phyloP scores from a whole-genome alignment of 495 filamentous ascomycete genomes.

The Coniosporium apollinis region DNA sequence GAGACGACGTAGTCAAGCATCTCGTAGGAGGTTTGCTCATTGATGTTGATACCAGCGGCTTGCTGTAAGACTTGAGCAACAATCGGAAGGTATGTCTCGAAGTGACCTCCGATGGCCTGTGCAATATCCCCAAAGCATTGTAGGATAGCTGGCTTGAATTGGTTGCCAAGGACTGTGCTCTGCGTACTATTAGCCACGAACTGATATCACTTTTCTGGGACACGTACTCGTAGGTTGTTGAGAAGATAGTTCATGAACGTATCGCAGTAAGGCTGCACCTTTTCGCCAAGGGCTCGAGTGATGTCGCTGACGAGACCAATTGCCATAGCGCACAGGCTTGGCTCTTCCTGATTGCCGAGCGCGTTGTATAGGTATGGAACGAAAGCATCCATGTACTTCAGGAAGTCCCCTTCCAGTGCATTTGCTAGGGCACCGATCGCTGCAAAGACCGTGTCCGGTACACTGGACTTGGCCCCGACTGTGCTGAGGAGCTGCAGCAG shows the following conservation, averaged over 20 bases:
- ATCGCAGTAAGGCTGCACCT: conserved; percentile 87
- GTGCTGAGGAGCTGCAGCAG: conserved; percentile 63
- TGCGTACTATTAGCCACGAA: conserved; percentile 22
- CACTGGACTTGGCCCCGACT: conserved; percentile 74
- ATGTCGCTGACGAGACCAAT: conserved; percentile 96
- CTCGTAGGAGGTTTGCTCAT: conserved; percentile 57
- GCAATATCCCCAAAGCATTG: conserved; percentile 98
- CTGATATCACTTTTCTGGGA: neutral
- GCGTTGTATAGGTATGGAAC: conserved; percentile 81
- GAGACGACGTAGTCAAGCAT: conserved; percentile 93
- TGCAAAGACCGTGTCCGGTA: conserved; percentile 85
- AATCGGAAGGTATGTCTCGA: conserved; percentile 79
- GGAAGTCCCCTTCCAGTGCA: conserved; percentile 78
- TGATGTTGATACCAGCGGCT: conserved; percentile 62
- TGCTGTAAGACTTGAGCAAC: conserved; percentile 90
- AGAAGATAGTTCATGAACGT: conserved; percentile 93
- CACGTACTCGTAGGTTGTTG: conserved; percentile 67
- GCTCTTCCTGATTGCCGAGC: conserved; percentile 87
- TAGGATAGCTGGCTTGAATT: conserved; percentile 94
- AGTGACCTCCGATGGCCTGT: conserved; percentile 80
- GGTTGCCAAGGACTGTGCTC: conserved; percentile 65
- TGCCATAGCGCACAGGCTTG: conserved; percentile 85
- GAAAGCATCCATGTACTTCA: conserved; percentile 94
- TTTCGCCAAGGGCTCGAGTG: conserved; percentile 73
- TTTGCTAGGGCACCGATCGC: conserved; percentile 73